A percentile compares a stretch with the other conserved stretches of the same genome.
Conservation (phyloP, 2,329 filamentous ascomycete genomes). For the Acrodontium crateriforme region DNA sequence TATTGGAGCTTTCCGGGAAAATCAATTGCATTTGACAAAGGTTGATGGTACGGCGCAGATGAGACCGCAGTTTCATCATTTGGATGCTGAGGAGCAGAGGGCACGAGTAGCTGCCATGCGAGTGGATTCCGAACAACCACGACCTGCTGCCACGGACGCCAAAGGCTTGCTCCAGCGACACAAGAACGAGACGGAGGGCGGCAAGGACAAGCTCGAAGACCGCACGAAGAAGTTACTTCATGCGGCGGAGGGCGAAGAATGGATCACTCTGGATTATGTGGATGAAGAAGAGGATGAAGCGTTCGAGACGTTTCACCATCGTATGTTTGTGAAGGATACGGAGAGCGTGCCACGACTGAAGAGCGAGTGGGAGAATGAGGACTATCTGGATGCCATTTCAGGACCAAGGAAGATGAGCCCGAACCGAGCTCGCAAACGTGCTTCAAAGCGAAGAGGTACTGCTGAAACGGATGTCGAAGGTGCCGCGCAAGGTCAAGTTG, state of each 20-base stretch:
- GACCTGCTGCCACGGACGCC: constrained; percentile 24
- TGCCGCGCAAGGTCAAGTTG: too few species aligned
- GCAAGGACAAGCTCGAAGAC: constrained; percentile 55
- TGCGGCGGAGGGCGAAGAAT: constrained; percentile 66
- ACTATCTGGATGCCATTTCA: constrained; percentile 51
- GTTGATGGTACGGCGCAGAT: constrained; percentile 75
- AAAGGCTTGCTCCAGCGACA: constrained; percentile 12
- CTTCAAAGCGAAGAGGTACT: constrained; percentile 4
- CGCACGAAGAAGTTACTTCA: constrained; percentile 51
- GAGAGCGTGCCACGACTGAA: constrained; percentile 35
- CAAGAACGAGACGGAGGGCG: constrained; percentile 36
- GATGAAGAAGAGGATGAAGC: constrained; percentile 66
- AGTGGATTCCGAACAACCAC: constrained; percentile 29
- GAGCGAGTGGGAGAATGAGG: constrained; percentile 41
- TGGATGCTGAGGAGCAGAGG: constrained; percentile 71
- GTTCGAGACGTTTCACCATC: constrained; percentile 62
- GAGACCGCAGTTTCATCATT: constrained; percentile 80
- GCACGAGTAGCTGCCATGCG: constrained; percentile 36
- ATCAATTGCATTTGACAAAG: constrained; percentile 74
- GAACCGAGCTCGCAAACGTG: constrained; percentile 25
- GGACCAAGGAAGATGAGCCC: constrained; percentile 30
- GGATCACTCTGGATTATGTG: constrained; percentile 65
- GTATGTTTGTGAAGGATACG: constrained; percentile 46
- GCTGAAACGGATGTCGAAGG: constrained; percentile 2
- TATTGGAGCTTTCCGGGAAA: constrained; percentile 78